Percentiles rank a stretch among this genome's conserved stretches.
phyloP scores from a whole-genome alignment of 2,329 filamentous ascomycete genomes.

The Claviceps arundinis region DNA sequence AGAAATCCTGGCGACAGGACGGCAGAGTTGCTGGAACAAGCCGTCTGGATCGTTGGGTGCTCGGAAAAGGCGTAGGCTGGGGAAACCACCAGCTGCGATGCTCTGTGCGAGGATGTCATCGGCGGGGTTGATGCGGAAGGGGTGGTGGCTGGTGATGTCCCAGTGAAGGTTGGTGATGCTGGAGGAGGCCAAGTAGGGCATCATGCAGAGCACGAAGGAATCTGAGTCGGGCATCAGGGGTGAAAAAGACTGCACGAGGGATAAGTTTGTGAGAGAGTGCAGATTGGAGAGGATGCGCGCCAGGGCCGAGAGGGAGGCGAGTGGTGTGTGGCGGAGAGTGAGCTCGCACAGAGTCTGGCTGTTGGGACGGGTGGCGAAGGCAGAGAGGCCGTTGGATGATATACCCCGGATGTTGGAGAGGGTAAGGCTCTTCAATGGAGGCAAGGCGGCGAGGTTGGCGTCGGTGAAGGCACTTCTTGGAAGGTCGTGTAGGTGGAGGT shows the following conservation, averaged over 20 bases:
- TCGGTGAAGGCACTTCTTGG: conserved; percentile 45
- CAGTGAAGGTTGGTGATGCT: conserved; percentile 45
- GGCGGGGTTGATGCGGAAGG: conserved; percentile 31
- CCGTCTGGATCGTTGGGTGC: conserved; percentile 58
- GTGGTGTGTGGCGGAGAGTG: conserved; percentile 41
- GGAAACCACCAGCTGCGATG: conserved; percentile 50
- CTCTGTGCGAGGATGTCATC: conserved; percentile 51
- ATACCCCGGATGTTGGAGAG: conserved; percentile 43
- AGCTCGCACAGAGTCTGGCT: conserved; percentile 34
- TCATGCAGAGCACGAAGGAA: conserved; percentile 43
- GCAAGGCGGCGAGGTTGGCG: conserved; percentile 38
- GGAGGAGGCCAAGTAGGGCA: conserved; percentile 47
- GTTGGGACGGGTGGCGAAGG: conserved; percentile 37
- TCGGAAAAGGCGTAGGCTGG: conserved; percentile 44
- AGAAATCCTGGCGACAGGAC: conserved; percentile 42
- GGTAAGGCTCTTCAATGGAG: conserved; percentile 39
- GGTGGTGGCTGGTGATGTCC: conserved; percentile 42
- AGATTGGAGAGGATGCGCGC: conserved; percentile 47
- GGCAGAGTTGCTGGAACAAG: conserved; percentile 54
- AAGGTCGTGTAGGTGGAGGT: conserved; percentile 46
- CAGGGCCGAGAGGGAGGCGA: conserved; percentile 42
- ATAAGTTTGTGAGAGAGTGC: conserved; percentile 32
- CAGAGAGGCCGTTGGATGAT: conserved; percentile 40
- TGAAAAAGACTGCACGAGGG: conserved; percentile 39
- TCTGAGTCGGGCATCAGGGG: conserved; percentile 43